These are phyloP conservation scores for Herpetomonas tarakana DNA, from an alignment of 208 protist genomes.

Conservation along the genomic window DNA sequence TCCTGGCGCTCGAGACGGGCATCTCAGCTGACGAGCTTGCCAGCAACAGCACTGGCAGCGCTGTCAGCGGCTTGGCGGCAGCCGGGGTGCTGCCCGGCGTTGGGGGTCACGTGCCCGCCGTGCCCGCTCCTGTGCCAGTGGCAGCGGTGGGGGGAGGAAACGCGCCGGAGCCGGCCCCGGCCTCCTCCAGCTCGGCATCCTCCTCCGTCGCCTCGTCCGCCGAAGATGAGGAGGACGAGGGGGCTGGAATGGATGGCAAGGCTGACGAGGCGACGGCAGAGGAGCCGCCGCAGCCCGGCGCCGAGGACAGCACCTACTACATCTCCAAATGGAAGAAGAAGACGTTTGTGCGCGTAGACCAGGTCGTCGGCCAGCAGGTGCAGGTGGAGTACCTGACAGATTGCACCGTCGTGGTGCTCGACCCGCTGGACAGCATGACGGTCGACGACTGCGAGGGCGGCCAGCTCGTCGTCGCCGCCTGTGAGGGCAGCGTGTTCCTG, in stretches of 20 bases:
- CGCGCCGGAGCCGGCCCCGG: neutral
- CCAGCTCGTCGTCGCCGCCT: constrained; percentile 89
- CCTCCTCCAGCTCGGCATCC: neutral
- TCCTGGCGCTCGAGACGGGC: constrained; percentile 68
- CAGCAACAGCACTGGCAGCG: neutral
- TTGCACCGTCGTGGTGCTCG: constrained; percentile 84
- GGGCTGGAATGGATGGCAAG: constrained; percentile 6
- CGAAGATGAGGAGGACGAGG: constrained; percentile 14
- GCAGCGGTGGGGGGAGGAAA: constrained; percentile 1
- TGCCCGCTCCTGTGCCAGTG: constrained; percentile 3
- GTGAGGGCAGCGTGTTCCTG: constrained; percentile 91
- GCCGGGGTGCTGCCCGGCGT: neutral
- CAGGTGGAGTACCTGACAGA: constrained; percentile 86
- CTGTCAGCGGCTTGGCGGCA: neutral
- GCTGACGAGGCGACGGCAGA: constrained; percentile 15
- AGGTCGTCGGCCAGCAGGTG: constrained; percentile 85
- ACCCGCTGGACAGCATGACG: constrained; percentile 86
- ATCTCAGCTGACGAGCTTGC: constrained; percentile 18
- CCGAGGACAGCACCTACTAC: constrained; percentile 81
- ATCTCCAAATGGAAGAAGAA: constrained; percentile 71
- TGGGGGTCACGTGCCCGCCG: neutral
- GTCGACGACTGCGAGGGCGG: constrained; percentile 93
- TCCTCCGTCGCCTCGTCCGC: neutral
- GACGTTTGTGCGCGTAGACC: constrained; percentile 62
- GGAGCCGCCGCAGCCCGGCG: constrained; percentile 26